Conservation (phyloP, 257 asterid species). For the Cruciata laevipes region DNA sequence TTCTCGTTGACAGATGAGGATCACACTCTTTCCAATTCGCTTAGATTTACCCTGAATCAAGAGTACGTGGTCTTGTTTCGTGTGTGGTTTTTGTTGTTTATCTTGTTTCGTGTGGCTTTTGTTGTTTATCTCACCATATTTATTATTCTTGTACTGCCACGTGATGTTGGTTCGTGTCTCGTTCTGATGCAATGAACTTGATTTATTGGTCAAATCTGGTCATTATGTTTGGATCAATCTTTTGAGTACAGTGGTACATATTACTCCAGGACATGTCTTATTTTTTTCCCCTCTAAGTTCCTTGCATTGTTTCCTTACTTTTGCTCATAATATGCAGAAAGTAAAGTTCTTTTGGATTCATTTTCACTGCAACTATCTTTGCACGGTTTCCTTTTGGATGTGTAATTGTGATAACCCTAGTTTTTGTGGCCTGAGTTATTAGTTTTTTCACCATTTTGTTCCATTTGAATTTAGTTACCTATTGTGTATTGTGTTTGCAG, state of each 20-base stretch:
- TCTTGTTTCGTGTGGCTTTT: neutral
- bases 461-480: neutral
- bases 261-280: neutral
- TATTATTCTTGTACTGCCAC: too few relatives aligned
- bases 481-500: constrained; percentile 42
- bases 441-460: neutral
- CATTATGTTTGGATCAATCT: too few relatives aligned
- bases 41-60: constrained; percentile 70
- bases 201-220: too few relatives aligned
- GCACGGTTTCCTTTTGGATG: neutral
- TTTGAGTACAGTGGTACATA: neutral
- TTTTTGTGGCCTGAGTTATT: neutral
- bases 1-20: constrained; percentile 79
- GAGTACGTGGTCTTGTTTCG: constrained; percentile 45
- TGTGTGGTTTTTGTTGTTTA: too few relatives aligned
- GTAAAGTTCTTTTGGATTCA: neutral
- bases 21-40: constrained; percentile 79
- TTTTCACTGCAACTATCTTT: neutral
- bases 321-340: neutral
- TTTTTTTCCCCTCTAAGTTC: neutral
- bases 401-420: neutral
- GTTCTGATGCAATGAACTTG: too few relatives aligned
- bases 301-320: neutral
- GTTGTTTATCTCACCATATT: neutral
- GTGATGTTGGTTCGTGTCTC: too few relatives aligned